Evolutionary conservation across 2,329 filamentous ascomycete species (phyloP).

Genomic region (Fusarium sulawesiense): DNA sequence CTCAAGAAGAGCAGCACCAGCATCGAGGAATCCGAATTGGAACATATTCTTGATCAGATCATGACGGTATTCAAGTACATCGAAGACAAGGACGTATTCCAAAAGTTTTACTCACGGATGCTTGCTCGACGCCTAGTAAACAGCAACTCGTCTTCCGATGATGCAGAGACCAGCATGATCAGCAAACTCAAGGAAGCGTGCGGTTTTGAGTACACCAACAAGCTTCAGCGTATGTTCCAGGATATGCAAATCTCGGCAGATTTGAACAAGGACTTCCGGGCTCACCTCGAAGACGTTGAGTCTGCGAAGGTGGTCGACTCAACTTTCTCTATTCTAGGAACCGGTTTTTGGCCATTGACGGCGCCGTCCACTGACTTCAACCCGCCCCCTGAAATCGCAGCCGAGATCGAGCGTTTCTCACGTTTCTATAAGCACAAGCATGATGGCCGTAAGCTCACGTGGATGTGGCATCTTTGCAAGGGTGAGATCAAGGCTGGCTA

Average conservation of each 20-base stretch:
- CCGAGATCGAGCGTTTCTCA: constrained; percentile 89
- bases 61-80: constrained; percentile 99
- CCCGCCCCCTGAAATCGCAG: constrained; percentile 84
- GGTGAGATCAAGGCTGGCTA: constrained; percentile 96
- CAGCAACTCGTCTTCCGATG: constrained; percentile 93
- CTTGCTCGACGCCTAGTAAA: constrained; percentile 94
- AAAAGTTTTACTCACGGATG: constrained; percentile 99
- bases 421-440: constrained; percentile 97
- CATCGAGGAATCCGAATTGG: constrained; percentile 92
- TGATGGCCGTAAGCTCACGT: constrained; percentile 93
- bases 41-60: constrained; percentile 87
- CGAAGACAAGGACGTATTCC: constrained; percentile 99
- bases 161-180: constrained; percentile 99
- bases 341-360: constrained; percentile 95
- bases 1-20: constrained; percentile 93
- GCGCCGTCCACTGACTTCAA: constrained; percentile 89
- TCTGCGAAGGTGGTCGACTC: constrained; percentile 82
- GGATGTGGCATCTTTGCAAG: constrained; percentile 98
- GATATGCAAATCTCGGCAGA: constrained; percentile 99
- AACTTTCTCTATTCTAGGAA: constrained; percentile 91
- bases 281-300: constrained; percentile 68
- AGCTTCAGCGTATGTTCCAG: constrained; percentile 99
- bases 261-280: constrained; percentile 88
- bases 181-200: constrained; percentile 98
- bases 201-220: constrained; percentile 99